Evolutionary conservation across 495 filamentous ascomycete species (phyloP).

Genomic region (Thermothielavioides terrestris): DNA sequence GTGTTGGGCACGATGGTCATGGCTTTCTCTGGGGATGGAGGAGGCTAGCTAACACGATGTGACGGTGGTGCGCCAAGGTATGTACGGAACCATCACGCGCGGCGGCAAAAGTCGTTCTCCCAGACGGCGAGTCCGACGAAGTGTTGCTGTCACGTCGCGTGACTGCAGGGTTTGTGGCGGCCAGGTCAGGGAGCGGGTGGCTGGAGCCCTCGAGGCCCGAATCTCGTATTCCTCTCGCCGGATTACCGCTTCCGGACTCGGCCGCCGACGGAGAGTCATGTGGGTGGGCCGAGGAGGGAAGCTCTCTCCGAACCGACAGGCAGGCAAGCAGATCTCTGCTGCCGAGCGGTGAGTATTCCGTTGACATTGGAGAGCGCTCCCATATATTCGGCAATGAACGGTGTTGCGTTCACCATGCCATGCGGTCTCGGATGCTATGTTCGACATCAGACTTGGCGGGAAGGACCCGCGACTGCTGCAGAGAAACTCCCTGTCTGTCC

Average conservation of each 20-base stretch:
- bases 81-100: too few species aligned
- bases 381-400: too few species aligned
- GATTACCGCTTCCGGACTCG: neutral
- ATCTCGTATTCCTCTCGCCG: neutral
- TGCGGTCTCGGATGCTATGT: too few species aligned
- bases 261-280: neutral
- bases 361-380: too few species aligned
- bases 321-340: too few species aligned
- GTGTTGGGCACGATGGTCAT: neutral
- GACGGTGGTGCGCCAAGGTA: too few species aligned
- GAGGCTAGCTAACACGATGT: neutral
- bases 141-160: neutral
- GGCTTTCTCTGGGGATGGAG: neutral
- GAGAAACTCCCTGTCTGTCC: too few species aligned
- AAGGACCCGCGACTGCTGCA: too few species aligned
- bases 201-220: neutral
- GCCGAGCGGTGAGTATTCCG: too few species aligned
- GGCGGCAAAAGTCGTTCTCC: neutral
- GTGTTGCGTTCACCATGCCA: neutral
- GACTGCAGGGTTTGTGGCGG: neutral
- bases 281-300: neutral
- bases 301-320: neutral
- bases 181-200: neutral
- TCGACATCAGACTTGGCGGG: too few species aligned
- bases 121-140: neutral